Evolutionary conservation across 805 yeast genomes (phyloP), one percentile per base, ranked within the genome.

Genomic region (Yarrowia sp.): DNA sequence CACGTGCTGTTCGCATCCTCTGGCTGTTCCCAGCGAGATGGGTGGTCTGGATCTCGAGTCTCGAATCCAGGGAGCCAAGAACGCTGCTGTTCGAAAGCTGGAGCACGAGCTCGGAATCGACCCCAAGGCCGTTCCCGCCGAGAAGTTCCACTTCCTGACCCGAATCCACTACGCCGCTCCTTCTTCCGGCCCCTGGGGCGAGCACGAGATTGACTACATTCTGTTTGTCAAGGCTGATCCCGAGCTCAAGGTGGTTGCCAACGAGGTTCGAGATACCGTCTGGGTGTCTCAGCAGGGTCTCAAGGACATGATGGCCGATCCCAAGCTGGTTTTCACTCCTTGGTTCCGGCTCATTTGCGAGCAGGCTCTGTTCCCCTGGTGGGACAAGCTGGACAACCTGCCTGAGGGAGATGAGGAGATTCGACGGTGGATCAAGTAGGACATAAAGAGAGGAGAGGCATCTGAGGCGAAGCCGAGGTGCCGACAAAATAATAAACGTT

Each of bases 321-420:
- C 78, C 19, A 65, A 72, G n/a, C 80, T 89, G 67, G 80, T 84
- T 11, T 95, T 95, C 78, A 95, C 99, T 5, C 99, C 99, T 5
- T 95, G 99, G 99, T 95, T 95, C 80, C 91, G 90, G 77, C 83
- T 95, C 69, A 95, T 95, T 70, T 95, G 99, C 75, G 92, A 95
- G 74, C 85, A 89, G 51, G 90, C 90, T 72, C 80, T 95, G 72
- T 95, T 89, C 79, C 81, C 89, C 68, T 95, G 99, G 99, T 95
- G 99, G 99, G 84, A 81, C 28, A 81, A 84, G 66, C 79, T 92
- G 67, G 86, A 84, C 72, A 78, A 82, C 12, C 36, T 61, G 40
- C 63, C 63, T 4, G 51, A 41, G 51, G 63, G 63, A 30, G 63
- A 58, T 21, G 63, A 58, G 30, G n/a, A 58, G 63, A 58, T 58